phyloP scores from a whole-genome alignment of 306 rosid genomes.

The Lathyrus tuberosus region DNA sequence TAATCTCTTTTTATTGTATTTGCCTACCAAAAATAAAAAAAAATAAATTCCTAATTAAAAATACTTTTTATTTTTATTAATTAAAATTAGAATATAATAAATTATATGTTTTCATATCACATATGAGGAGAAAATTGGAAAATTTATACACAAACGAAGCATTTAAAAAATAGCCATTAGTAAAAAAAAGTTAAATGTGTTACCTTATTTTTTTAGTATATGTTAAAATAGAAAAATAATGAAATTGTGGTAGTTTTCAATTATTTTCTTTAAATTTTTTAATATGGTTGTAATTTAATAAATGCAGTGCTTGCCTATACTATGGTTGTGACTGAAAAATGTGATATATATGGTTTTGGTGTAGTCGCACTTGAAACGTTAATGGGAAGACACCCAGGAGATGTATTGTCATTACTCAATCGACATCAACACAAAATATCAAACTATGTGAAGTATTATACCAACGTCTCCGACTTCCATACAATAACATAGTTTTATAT shows the following conservation, averaged over 20 bases:
- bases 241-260: not conserved
- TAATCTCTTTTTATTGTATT: too few species aligned
- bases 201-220: too few species aligned
- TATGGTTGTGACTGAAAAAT: constrained; percentile 30
- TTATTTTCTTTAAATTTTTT: not conserved
- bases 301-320: constrained; percentile 36
- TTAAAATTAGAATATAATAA: too few species aligned
- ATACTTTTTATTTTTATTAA: too few species aligned
- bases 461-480: constrained; percentile 21
- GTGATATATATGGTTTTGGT: constrained; percentile 40
- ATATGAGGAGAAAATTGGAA: too few species aligned
- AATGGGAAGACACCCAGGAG: constrained; percentile 34
- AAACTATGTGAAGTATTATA: constrained; percentile 14
- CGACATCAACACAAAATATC: not conserved
- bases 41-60: too few species aligned
- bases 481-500: not conserved
- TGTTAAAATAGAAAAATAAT: too few species aligned
- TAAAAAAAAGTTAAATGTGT: too few species aligned
- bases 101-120: too few species aligned
- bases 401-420: constrained; percentile 28
- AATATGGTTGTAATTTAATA: not conserved
- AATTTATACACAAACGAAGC: too few species aligned
- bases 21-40: too few species aligned
- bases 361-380: constrained; percentile 31
- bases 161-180: too few species aligned